These are phyloP conservation scores for Fragaria iinumae DNA, from an alignment of 306 rosid genomes.

Conservation along the genomic window DNA sequence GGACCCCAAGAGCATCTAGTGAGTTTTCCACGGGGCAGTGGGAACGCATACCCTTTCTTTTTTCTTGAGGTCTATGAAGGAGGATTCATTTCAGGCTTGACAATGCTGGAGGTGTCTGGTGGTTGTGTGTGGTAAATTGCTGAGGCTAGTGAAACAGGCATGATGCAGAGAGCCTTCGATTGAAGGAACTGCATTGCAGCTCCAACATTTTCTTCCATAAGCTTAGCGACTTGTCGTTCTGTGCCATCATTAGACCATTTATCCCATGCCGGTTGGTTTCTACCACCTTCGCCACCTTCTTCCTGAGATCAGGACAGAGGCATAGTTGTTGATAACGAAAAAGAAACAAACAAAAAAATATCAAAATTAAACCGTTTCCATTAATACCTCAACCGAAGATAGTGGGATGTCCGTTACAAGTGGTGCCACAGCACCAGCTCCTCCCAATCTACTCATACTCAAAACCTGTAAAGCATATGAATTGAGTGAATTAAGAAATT, in stretches of 20 bases:
- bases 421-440: slow-evolving; percentile 98
- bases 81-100: slow-evolving; percentile 77
- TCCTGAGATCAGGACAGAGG: slow-evolving; percentile 44
- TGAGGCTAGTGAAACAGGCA: slow-evolving; percentile 91
- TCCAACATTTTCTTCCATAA: slow-evolving; percentile 95
- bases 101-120: slow-evolving; percentile 65
- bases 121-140: slow-evolving; percentile 90
- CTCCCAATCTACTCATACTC: slow-evolving; percentile 98
- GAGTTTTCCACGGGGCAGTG: slow-evolving; percentile 32
- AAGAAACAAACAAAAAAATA: background rate
- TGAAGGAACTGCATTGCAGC: slow-evolving; percentile 96
- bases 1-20: slow-evolving; percentile 46
- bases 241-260: slow-evolving; percentile 94
- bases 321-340: slow-evolving; percentile 9
- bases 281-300: slow-evolving; percentile 76
- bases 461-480: slow-evolving; percentile 65
- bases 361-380: background rate
- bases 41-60: slow-evolving; percentile 25
- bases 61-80: slow-evolving; percentile 53
- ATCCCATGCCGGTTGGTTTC: slow-evolving; percentile 93
- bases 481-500: slow-evolving; percentile 11
- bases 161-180: slow-evolving; percentile 90
- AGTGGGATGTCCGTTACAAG: slow-evolving; percentile 88
- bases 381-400: slow-evolving; percentile 83
- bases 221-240: slow-evolving; percentile 82